Base-by-base conservation (phyloP, 129 eudicot genomes). In the Pseudognaphalium luteoalbum region DNA sequence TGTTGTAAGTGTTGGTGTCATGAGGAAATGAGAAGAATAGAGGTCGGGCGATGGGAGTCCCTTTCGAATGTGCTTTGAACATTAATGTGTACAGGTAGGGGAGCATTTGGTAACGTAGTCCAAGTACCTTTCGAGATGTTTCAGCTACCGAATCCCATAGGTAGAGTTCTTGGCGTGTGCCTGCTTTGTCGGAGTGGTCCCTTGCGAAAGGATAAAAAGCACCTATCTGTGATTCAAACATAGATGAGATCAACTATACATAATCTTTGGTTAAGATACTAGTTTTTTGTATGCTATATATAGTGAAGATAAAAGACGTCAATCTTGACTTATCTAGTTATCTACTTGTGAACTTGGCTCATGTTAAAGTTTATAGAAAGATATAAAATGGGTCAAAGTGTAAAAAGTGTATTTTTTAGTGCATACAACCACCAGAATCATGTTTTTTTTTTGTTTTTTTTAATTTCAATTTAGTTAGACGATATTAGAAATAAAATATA, bases 171-270 rank as follows among this genome's bases (percentile, higher is more conserved):
- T 93, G 98, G 14, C 85, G 85, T 22, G 20, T 66, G 30, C 80
- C 50, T 28, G 9, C 32, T 16, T 47, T 83, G 0, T 57, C 80
- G 0, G 97, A 73, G 76, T 93, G 98, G 74, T 90, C 97, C 70
- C 97, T 85, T 25, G 96, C 68, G 75, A 93, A 93, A 9, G 98
- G 97, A 82, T 93, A 93, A 44, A 93, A 93, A 9, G 98, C 98
- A 35, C 98, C 98, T 57, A 92, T 64, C 97, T 89, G 84, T 71
- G 28, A 60, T n/a, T 67, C 21, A 41, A 42, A 16, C 22, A 83
- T 58, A 6, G 21, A 15, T 8, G 60, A 52, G 51, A 79, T 29
- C 17, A 57, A 17, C 19, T 2, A 51, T 6, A 15, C 41, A 35
- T 35, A 25, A 35, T 35, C 41, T 35, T 35, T 6, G 41, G 41